phyloP scores from a whole-genome alignment of 805 yeast genomes.

The Lachancea thermotolerans region DNA sequence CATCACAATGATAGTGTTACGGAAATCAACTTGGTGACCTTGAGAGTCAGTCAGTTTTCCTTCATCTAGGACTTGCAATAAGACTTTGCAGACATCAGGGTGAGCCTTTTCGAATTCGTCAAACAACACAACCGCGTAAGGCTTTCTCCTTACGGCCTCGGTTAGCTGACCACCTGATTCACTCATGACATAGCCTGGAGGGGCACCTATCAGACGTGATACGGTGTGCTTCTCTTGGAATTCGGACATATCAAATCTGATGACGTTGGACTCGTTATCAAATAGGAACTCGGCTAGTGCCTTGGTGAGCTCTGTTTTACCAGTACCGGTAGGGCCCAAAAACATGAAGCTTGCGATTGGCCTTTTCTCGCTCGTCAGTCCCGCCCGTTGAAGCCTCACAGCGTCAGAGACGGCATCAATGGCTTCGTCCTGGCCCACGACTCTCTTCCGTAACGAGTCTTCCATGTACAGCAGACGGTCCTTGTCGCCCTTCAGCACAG shows the following conservation, averaged over 20 bases:
- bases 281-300: slow-evolving; percentile 87
- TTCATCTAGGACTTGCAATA: slow-evolving; percentile 90
- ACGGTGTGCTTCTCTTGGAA: slow-evolving; percentile 93
- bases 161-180: slow-evolving; percentile 92
- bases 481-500: slow-evolving; percentile 88
- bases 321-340: slow-evolving; percentile 98
- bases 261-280: slow-evolving; percentile 79
- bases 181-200: slow-evolving; percentile 96
- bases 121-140: slow-evolving; percentile 85
- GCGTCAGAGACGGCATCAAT: slow-evolving; percentile 86
- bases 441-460: slow-evolving; percentile 62
- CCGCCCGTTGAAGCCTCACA: slow-evolving; percentile 93
- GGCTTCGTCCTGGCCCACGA: slow-evolving; percentile 95
- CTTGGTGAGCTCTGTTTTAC: slow-evolving; percentile 93
- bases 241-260: slow-evolving; percentile 96
- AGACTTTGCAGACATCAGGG: slow-evolving; percentile 84
- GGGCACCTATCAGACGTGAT: slow-evolving; percentile 90
- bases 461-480: slow-evolving; percentile 89
- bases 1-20: slow-evolving; percentile 92
- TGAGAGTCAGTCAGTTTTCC: slow-evolving; percentile 92
- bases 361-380: slow-evolving; percentile 85
- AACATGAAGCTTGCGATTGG: slow-evolving; percentile 97
- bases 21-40: slow-evolving; percentile 89
- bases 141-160: slow-evolving; percentile 92
- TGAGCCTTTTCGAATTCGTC: slow-evolving; percentile 98